Evolutionary conservation across 352 stramenopile genomes (phyloP).

Genomic region (Blastocystis sp.): DNA sequence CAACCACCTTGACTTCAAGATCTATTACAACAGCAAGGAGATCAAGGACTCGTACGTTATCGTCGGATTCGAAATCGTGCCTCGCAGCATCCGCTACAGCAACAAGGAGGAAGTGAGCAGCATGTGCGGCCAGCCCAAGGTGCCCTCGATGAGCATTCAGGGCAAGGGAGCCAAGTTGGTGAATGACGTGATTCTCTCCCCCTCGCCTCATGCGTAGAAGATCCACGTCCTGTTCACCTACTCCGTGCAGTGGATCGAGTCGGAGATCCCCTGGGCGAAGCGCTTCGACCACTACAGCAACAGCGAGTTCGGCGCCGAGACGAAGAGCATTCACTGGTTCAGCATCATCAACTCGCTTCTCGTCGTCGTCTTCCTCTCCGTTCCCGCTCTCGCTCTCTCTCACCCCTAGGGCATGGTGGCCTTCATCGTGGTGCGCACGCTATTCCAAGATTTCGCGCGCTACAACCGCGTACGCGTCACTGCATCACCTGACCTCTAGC

Average conservation of each 20-base stretch:
- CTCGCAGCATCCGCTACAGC: conserved; percentile 41
- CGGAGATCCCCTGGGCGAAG: conserved; percentile 92
- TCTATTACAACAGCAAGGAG: conserved; percentile 90
- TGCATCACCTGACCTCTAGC: conserved; percentile 8
- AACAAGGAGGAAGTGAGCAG: background rate
- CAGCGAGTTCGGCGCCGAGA: conserved; percentile 84
- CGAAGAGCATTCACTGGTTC: conserved; percentile 95
- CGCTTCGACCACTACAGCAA: conserved; percentile 99
- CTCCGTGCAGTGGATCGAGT: conserved; percentile 95
- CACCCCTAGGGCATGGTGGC: conserved; percentile 89
- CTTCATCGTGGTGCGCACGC: conserved; percentile 96
- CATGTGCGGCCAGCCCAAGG: background rate
- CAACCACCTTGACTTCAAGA: conserved; percentile 99
- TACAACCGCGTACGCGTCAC: conserved; percentile 89
- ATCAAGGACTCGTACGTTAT: conserved; percentile 86
- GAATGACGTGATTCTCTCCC: background rate
- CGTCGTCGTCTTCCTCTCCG: conserved; percentile 96
- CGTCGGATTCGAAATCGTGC: conserved; percentile 92
- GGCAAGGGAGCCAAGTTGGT: conserved; percentile 78
- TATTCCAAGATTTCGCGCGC: conserved; percentile 94
- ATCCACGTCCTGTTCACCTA: conserved; percentile 88
- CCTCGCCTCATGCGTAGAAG: conserved; percentile 30
- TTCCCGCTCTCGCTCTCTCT: background rate
- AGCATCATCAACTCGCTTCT: conserved; percentile 98
- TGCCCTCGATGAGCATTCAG: conserved; percentile 79